Base-by-base conservation (phyloP, 2,329 filamentous ascomycete species). In the Colletotrichum higginsianum region DNA sequence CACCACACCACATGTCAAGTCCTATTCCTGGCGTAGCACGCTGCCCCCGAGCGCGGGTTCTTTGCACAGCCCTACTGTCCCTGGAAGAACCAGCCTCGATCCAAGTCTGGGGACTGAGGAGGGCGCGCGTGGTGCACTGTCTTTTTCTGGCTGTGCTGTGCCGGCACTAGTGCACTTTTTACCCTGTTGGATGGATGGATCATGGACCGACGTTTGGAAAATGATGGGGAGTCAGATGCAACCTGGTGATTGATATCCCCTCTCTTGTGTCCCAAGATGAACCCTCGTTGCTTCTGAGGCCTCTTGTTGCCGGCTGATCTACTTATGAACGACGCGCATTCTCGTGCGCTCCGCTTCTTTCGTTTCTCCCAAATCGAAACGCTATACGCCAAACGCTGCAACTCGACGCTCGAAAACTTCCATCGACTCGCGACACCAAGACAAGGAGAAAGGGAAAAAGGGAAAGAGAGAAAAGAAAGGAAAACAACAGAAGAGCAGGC, bases 31-130 rank as follows among this genome's bases (percentile, higher is more conserved):
- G 69, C 55, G 58, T 42, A 71, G 67, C 64, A 38, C 44, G 52
- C 64, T 71, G 62, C 55, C 50, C 56, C 67, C 49, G 63, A 57
- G 42, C 44, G 63, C 49, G 47, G 64, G 64, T 58, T 71, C 50
- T 58, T 44, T 68, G 68, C 69, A 72, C 69, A 72, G 69, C 69
- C 69, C 60, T 72, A 72, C 69, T 72, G 58, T 72, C 58, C 68
- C 68, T 64, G 64, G 62, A 61, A 44, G 26, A 46, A 38, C 65
- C 65, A 67, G 58, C 50, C 42, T 50, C 42, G 49, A 21, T 56
- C 21, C 61, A 55, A 57, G 40, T 12, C 56, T 60, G 56, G 44
- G 52, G 44, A 50, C 62, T 44, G 61, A 52, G 44, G 35, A 53
- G 58, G 30, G 7, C 56, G 49, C 49, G 38, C 15, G 56, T 30